phyloP scores from a whole-genome alignment of 352 stramenopile genomes.

The Phytophthora citricola region DNA sequence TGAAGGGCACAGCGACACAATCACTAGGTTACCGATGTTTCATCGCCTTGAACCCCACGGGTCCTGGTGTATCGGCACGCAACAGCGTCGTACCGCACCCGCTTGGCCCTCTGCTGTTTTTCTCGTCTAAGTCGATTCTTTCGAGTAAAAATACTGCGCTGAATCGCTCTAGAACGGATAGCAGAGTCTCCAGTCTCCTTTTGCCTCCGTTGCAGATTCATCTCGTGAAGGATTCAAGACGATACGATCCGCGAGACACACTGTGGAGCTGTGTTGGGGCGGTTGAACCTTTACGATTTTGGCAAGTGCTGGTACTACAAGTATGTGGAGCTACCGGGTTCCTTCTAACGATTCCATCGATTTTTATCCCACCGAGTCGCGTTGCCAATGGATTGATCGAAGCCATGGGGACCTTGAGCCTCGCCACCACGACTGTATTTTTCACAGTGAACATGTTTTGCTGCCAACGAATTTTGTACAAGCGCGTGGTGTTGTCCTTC shows the following conservation, averaged over 20 bases:
- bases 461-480: slow-evolving; percentile 23
- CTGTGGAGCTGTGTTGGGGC: slow-evolving; percentile 16
- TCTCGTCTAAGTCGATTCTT: slow-evolving; percentile 14
- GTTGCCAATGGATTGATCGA: slow-evolving; percentile 1
- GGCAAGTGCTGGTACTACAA: slow-evolving; percentile 23
- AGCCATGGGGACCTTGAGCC: slow-evolving; percentile 5
- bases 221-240: slow-evolving; percentile 21
- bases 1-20: slow-evolving; percentile 22
- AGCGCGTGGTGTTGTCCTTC: slow-evolving; percentile 26
- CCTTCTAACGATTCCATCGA: slow-evolving; percentile 26
- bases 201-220: slow-evolving; percentile 32
- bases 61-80: slow-evolving; percentile 8
- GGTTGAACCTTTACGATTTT: slow-evolving; percentile 12
- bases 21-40: slow-evolving; percentile 32
- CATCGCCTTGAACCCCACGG: slow-evolving; percentile 22
- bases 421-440: slow-evolving; percentile 14
- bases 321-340: slow-evolving; percentile 22
- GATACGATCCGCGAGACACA: slow-evolving; percentile 21
- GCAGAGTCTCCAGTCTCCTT: slow-evolving; percentile 10
- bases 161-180: slow-evolving; percentile 1
- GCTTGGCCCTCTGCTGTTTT: slow-evolving; percentile 24
- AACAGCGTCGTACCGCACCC: slow-evolving; percentile 31
- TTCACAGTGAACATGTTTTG: slow-evolving; percentile 12
- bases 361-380: slow-evolving; percentile 11
- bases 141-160: slow-evolving; percentile 1